Conservation (phyloP, 148 eudicot genomes). For the Talinum fruticosum region DNA sequence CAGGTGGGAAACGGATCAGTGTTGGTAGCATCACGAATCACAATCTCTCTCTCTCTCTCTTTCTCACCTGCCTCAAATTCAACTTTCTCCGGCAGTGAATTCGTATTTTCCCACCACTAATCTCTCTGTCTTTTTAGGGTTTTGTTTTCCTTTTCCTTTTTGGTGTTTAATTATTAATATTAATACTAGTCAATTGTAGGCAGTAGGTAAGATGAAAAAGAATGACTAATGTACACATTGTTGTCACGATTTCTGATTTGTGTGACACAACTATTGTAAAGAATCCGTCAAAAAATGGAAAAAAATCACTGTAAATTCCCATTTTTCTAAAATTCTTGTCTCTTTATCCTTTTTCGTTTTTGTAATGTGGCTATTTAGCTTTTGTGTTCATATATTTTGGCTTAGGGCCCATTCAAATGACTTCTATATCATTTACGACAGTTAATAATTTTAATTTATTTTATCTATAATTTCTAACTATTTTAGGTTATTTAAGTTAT, state of each 20-base stretch:
- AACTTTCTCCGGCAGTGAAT: not conserved
- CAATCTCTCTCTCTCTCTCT: no score
- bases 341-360: not conserved
- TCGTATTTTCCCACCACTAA: not conserved
- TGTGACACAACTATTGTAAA: conserved; percentile 6
- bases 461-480: no score
- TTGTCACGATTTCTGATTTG: not conserved
- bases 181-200: not conserved
- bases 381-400: not conserved
- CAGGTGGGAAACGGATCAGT: conserved; percentile 76
- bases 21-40: conserved; percentile 37
- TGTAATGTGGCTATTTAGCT: not conserved
- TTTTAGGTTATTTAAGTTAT: no score
- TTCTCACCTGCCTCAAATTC: not conserved
- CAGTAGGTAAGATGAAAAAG: not conserved
- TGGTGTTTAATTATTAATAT: not conserved
- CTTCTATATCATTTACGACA: no score
- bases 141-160: not conserved
- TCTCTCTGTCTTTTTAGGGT: not conserved
- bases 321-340: not conserved
- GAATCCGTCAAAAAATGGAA: not conserved
- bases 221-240: not conserved
- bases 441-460: no score
- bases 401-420: no score
- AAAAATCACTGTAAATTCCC: not conserved